Evolutionary conservation across 768 basidiomycete genomes (phyloP), one percentile per base, ranked within the genome.

Genomic region (Tephrocybe sp.): DNA sequence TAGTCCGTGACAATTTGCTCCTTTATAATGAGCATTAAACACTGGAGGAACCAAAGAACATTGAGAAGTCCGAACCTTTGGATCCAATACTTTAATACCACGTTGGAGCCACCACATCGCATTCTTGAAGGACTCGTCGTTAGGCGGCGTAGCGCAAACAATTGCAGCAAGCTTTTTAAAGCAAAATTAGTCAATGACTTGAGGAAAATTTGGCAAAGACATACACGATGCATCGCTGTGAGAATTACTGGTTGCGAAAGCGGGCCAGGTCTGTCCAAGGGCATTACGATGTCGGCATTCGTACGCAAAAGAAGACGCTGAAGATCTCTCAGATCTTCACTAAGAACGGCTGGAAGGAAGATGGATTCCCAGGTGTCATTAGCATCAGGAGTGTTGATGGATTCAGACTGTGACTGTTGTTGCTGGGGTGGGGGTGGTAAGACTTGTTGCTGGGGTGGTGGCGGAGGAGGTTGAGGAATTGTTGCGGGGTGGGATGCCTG

Each of bases 101-200:
- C 90, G 83, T 62, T 91, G 88, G 56, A 93, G 69, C 90, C 90
- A 93, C 89, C 91, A 91, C 49, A 92, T 69, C 6, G 86, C 80
- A 12, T 78, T 80, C 68, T 91, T 91, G 77, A 91, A 91, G 4
- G 78, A 67, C 58, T 92, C 91, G 52, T 93, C 90, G 41, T 77
- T 75, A 9, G 90, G 87, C 5, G 86, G 78, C 2, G 79, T 83
- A 62, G 91, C 88, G 34, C 84, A 83, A 38, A 91, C 78, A 50
- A 86, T 77, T 23, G 80, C 76, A 50, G 89, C 82, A 25, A 92
- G 76, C 88, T 91, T 64, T 43, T n/a, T n/a, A 47, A 36, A 18
- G 8, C 5, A 13, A 42, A 6, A 58, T 48, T 49, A 38, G 56
- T 10, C 5, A 12, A 30, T 15, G 19, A 30, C 21, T 52, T 43